Evolutionary conservation across 2,329 filamentous ascomycete genomes (phyloP), one percentile per base, ranked within the genome.

Genomic region (Hypoxylon rubiginosum): DNA sequence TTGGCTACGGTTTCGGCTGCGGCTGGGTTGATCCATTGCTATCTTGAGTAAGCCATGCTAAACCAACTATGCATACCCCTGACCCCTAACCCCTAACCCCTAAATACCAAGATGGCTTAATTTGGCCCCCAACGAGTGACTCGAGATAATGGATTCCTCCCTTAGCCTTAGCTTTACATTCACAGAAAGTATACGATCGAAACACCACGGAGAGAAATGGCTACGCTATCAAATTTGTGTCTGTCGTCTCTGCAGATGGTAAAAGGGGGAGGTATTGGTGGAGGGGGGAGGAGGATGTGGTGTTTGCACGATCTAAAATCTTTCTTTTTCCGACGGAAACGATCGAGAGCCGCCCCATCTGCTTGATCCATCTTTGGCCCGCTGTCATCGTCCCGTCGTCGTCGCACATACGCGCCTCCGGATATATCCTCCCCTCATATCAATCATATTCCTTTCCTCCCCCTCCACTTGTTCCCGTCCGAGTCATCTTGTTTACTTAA

Each of bases 291-390:
- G 24, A 24, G 51, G 26, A 60, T 60, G 58, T 58, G 59, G 49
- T 59, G 67, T 67, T 67, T 69, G 67, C 67, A 69, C 67, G 51
- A 64, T 67, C 64, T 69, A 66, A 58, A 59, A 62, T 64, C 55
- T 67, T 65, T 65, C 58, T 56, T 36, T 61, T 21, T 19, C 21
- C 36, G 26, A 45, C 19, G 41, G 32, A 45, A 34, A 54, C 45
- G 19, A 58, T 64, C 51, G 21, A 24, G 21, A 24, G 49, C 59
- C 43, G 39, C 45, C 21, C 45, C 41, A 21, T 21, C 26, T n/a
- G 9, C 51, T 13, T 19, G 19, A 68, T 68, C 63, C 63, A 69
- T 66, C 66, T 59, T 66, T 56, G 53, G 59, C 53, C 50, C 59
- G 49, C 48, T 48, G 36, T 53, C 41, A 48, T 41, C 56, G 46